Percentiles rank a stretch among this genome's conserved stretches.
phyloP scores from a whole-genome alignment of 305 asterid genomes.

The Fraxinus latifolia region DNA sequence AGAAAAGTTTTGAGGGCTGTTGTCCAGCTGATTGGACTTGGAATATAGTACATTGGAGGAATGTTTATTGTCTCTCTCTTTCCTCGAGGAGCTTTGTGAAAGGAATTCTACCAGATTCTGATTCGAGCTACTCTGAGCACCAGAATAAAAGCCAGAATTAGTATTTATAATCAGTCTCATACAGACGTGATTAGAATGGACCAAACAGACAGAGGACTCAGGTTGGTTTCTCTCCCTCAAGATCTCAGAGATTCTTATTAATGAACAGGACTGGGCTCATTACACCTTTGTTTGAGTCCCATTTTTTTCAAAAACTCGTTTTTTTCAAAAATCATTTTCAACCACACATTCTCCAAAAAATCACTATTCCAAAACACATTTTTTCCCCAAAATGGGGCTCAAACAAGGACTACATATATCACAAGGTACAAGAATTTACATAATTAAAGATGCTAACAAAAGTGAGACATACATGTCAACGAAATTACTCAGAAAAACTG shows the following conservation, averaged over 20 bases:
- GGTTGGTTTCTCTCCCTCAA: not conserved
- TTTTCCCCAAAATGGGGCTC: not conserved
- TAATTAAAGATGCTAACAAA: conserved; percentile 3
- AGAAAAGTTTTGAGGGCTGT: conserved; percentile 33
- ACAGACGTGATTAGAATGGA: conserved; percentile 1
- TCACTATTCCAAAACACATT: not conserved
- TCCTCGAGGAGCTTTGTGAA: conserved; percentile 39
- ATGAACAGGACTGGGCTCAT: conserved; percentile 12
- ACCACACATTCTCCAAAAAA: not conserved
- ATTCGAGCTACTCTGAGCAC: conserved; percentile 25
- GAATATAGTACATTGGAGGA: conserved; percentile 35
- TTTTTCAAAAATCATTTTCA: not conserved
- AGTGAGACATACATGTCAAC: conserved; percentile 1
- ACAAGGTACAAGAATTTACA: conserved; percentile 17
- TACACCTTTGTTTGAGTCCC: not conserved
- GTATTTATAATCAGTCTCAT: not conserved
- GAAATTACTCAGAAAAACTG: conserved; percentile 21
- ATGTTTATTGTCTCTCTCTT: conserved; percentile 31
- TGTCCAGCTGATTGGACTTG: conserved; percentile 34
- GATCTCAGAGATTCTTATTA: conserved; percentile 13
- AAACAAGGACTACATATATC: not conserved
- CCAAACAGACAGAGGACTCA: not conserved
- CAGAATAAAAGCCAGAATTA: conserved; percentile 25
- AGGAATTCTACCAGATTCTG: conserved; percentile 49
- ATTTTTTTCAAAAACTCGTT: not conserved